phyloP scores from a whole-genome alignment of 345 rosid genomes.

The Pistacia vera region DNA sequence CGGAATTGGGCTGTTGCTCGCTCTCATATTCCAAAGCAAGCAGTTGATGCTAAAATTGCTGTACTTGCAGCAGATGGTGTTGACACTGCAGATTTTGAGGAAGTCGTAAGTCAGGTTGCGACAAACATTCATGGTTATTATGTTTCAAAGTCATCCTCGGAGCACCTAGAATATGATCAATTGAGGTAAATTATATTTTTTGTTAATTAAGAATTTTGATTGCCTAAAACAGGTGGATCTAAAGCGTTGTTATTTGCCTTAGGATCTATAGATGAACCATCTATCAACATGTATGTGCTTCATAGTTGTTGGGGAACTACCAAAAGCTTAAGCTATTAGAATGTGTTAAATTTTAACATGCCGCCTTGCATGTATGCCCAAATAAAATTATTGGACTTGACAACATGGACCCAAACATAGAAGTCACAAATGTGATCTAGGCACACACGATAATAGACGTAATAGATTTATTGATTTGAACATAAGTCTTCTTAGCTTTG shows the following conservation, averaged over 20 bases:
- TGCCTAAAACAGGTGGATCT: neutral
- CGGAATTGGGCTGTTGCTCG: constrained; percentile 66
- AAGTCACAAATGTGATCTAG: neutral
- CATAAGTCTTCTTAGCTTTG: too few relatives aligned
- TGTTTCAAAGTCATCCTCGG: constrained; percentile 59
- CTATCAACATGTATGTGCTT: neutral
- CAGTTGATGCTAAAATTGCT: constrained; percentile 57
- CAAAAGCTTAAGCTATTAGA: neutral
- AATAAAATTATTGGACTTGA: too few relatives aligned
- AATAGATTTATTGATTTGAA: too few relatives aligned
- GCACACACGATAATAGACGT: neutral
- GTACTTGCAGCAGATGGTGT: constrained; percentile 58
- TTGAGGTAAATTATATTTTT: constrained; percentile 50
- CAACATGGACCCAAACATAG: too few relatives aligned
- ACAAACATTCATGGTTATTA: constrained; percentile 49
- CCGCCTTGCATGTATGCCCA: neutral
- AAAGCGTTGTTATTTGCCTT: neutral
- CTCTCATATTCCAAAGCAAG: constrained; percentile 54
- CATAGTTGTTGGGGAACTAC: too few relatives aligned
- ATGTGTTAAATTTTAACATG: neutral
- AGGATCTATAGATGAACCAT: constrained; percentile 1
- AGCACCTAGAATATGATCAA: constrained; percentile 60
- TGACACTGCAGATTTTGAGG: constrained; percentile 62
- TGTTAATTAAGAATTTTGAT: neutral
- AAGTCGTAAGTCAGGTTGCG: constrained; percentile 60